Percentiles rank a stretch among this genome's conserved stretches.
Evolutionary conservation across 345 rosid species (phyloP).

Genomic region (Linum trigynum): DNA sequence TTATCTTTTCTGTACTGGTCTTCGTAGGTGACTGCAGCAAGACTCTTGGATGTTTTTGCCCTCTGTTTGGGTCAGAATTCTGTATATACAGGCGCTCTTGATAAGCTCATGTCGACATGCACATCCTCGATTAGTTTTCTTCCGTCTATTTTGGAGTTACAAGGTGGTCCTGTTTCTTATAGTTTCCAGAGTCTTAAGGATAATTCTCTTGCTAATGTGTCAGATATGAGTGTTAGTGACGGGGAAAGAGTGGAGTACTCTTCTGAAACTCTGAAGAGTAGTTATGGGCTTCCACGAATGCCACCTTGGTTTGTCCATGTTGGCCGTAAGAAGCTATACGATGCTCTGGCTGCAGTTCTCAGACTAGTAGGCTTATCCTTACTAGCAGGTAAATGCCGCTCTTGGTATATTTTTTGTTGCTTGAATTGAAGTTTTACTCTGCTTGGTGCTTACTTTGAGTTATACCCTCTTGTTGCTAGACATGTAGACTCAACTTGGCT

Average conservation of each 20-base stretch:
- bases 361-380: conserved; percentile 84
- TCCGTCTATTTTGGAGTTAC: conserved; percentile 64
- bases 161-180: conserved; percentile 32
- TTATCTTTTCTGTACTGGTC: background rate
- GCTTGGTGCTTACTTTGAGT: conserved; percentile 19
- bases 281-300: conserved; percentile 51
- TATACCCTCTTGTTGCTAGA: conserved; percentile 37
- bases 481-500: no score
- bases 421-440: conserved; percentile 10
- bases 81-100: conserved; percentile 61
- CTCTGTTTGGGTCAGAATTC: conserved; percentile 61
- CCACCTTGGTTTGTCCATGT: conserved; percentile 83
- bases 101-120: conserved; percentile 50
- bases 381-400: conserved; percentile 57
- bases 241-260: conserved; percentile 20
- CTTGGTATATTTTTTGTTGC: conserved; percentile 19
- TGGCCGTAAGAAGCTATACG: conserved; percentile 62
- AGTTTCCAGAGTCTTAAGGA: conserved; percentile 18
- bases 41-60: conserved; percentile 73
- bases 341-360: conserved; percentile 69
- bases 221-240: conserved; percentile 19
- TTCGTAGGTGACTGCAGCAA: conserved; percentile 65
- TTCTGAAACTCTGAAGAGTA: conserved; percentile 23
- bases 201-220: conserved; percentile 28
- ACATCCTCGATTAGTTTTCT: conserved; percentile 60